Evolutionary conservation across 2,329 filamentous ascomycete species (phyloP).

Genomic region (Colletotrichum spinosum): DNA sequence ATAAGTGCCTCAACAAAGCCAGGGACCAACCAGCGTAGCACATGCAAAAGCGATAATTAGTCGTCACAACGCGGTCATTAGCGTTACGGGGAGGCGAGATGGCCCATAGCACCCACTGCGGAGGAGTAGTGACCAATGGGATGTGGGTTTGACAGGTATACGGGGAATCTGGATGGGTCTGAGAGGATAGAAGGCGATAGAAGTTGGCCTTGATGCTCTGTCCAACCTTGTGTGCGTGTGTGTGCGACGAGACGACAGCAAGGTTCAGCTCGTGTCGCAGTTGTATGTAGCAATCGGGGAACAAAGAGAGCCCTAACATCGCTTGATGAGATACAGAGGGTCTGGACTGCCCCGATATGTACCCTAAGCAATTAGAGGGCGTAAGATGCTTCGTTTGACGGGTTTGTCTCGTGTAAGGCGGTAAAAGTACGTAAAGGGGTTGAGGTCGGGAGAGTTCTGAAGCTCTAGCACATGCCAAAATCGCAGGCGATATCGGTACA

Average conservation of each 20-base stretch:
- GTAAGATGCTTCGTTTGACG: slow-evolving; percentile 29
- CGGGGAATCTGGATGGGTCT: slow-evolving; percentile 29
- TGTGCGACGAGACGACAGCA: slow-evolving; percentile 16
- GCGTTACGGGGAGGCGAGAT: slow-evolving; percentile 24
- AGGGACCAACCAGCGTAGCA: slow-evolving; percentile 28
- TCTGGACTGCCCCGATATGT: slow-evolving; percentile 2
- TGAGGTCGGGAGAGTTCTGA: neutral
- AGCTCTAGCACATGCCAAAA: slow-evolving; percentile 30
- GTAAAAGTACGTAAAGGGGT: slow-evolving; percentile 3
- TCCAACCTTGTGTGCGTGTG: slow-evolving; percentile 7
- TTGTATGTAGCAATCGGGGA: slow-evolving; percentile 21
- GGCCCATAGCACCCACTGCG: slow-evolving; percentile 23
- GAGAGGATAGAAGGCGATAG: slow-evolving; percentile 31
- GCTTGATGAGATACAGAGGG: slow-evolving; percentile 7
- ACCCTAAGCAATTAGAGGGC: slow-evolving; percentile 27
- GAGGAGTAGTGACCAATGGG: slow-evolving; percentile 22
- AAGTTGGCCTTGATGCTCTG: slow-evolving; percentile 17
- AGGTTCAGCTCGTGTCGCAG: slow-evolving; percentile 12
- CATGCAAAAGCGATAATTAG: slow-evolving; percentile 32
- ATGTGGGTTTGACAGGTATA: slow-evolving; percentile 16
- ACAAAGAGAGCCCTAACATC: slow-evolving; percentile 14
- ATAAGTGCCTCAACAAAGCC: slow-evolving; percentile 34
- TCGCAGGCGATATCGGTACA: slow-evolving; percentile 24
- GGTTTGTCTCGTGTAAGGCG: slow-evolving; percentile 10
- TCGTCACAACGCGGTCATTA: slow-evolving; percentile 28